A percentile compares a stretch with the other conserved stretches of the same genome.
Evolutionary conservation across 495 filamentous ascomycete species (phyloP).

Genomic region (Bryoglossum gracile): DNA sequence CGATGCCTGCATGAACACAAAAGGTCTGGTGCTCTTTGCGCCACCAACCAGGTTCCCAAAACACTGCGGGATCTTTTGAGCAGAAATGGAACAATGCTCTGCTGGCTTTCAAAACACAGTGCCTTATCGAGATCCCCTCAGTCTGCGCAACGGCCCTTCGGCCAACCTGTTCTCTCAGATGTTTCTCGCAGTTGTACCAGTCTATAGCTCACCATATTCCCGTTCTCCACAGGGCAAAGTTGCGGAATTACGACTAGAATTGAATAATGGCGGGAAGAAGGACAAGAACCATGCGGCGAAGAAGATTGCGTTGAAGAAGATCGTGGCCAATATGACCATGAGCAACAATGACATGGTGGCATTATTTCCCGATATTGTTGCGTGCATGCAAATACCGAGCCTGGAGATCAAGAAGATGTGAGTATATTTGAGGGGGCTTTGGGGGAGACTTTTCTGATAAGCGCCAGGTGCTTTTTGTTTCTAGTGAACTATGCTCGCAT

Average conservation of each 20-base stretch:
- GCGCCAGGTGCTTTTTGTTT: conserved; percentile 86
- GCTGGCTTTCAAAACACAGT: neutral
- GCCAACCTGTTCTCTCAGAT: conserved; percentile 30
- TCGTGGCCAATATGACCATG: conserved; percentile 99
- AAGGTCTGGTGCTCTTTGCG: neutral
- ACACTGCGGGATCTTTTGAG: neutral
- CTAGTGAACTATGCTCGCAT: conserved; percentile 93
- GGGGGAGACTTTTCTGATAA: conserved; percentile 24
- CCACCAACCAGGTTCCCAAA: neutral
- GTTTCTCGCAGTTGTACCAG: too few relatives aligned
- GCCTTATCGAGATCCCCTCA: neutral
- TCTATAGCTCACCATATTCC: conserved; percentile 23
- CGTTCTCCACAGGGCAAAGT: conserved; percentile 81
- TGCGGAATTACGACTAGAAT: conserved; percentile 89
- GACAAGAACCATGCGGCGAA: conserved; percentile 96
- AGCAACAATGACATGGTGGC: conserved; percentile 99
- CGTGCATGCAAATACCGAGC: conserved; percentile 86
- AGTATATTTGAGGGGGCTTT: conserved; percentile 5
- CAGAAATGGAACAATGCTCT: too few relatives aligned
- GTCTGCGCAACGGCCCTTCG: neutral
- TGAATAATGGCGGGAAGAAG: conserved; percentile 91
- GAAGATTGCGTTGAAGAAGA: conserved; percentile 99
- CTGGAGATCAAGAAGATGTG: conserved; percentile 99
- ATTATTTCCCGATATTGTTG: conserved; percentile 90
- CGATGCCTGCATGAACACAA: neutral